Evolutionary conservation across 805 yeast species (phyloP).

Genomic region (Lipomyces starkeyi): DNA sequence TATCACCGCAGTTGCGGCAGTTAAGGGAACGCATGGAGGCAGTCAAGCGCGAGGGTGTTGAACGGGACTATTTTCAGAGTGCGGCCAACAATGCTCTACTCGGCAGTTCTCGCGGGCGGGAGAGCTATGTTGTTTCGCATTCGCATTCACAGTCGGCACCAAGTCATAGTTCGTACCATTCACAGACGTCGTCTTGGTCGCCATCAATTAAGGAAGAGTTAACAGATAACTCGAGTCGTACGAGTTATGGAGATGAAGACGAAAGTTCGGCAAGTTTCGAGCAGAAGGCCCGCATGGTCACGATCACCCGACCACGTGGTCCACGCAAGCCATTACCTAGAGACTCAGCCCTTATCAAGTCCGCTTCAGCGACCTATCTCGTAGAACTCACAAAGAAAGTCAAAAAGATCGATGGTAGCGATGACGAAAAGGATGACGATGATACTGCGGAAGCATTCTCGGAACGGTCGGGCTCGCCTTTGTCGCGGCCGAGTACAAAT

Average conservation of each 20-base stretch:
- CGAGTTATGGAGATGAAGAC: conserved; percentile 7
- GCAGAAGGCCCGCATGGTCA: conserved; percentile 38
- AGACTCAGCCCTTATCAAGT: conserved; percentile 16
- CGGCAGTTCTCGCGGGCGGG: conserved; percentile 66
- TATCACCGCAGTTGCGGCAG: conserved; percentile 73
- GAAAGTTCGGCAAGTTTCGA: conserved; percentile 6
- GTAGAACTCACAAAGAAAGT: conserved; percentile 46
- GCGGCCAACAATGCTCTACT: conserved; percentile 40
- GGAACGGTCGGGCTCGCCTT: background rate
- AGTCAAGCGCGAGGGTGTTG: conserved; percentile 81
- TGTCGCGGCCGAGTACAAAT: background rate
- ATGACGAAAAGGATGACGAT: conserved; percentile 45
- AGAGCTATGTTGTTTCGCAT: conserved; percentile 65
- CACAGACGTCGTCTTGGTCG: conserved; percentile 9
- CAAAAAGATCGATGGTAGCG: conserved; percentile 52
- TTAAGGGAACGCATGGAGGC: conserved; percentile 84
- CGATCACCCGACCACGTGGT: conserved; percentile 27
- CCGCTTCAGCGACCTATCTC: conserved; percentile 13
- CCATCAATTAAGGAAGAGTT: conserved; percentile 10
- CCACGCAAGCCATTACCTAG: conserved; percentile 23
- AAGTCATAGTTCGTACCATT: background rate
- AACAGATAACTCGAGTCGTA: background rate
- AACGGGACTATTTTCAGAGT: conserved; percentile 62
- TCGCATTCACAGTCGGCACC: conserved; percentile 11
- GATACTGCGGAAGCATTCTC: background rate